A percentile compares a stretch with the other conserved stretches of the same genome.
These are phyloP conservation scores for Clarireedia monteithiana DNA, from an alignment of 2,329 filamentous ascomycete species.

Conservation along the genomic window DNA sequence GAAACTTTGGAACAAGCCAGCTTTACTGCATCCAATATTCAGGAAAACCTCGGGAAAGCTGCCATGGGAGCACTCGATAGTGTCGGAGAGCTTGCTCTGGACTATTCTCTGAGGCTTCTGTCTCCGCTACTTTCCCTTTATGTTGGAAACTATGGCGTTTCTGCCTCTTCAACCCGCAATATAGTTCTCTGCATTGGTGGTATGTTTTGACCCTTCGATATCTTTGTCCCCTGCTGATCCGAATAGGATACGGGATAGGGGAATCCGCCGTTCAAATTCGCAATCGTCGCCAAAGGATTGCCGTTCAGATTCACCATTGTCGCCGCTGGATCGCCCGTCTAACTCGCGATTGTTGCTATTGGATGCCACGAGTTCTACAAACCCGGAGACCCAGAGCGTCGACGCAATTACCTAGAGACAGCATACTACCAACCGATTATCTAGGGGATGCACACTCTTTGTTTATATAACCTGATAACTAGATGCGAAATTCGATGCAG, in stretches of 20 bases:
- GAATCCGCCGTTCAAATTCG: conserved; percentile 4
- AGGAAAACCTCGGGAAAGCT: conserved; percentile 20
- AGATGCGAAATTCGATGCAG: no score
- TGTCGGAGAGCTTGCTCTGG: conserved; percentile 10
- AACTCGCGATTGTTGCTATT: background rate
- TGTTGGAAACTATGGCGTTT: conserved; percentile 21
- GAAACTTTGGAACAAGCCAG: conserved; percentile 22
- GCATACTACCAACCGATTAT: background rate
- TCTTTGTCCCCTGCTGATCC: background rate
- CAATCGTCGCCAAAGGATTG: background rate
- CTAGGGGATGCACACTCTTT: no score
- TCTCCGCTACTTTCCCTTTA: conserved; percentile 15
- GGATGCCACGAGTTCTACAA: conserved; percentile 1
- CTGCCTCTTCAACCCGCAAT: conserved; percentile 20
- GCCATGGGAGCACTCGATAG: conserved; percentile 15
- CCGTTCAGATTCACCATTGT: background rate
- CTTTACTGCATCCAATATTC: conserved; percentile 17
- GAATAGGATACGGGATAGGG: conserved; percentile 4
- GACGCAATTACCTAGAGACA: conserved; percentile 7
- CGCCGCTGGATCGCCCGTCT: background rate
- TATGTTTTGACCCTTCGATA: background rate
- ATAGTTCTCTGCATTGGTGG: conserved; percentile 15
- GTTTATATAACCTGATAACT: no score
- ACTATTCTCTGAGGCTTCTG: conserved; percentile 17
- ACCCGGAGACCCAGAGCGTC: background rate